A percentile compares a stretch with the other conserved stretches of the same genome.
Evolutionary conservation across 352 stramenopile species (phyloP).

Genomic region (Globisporangium iwayamae): DNA sequence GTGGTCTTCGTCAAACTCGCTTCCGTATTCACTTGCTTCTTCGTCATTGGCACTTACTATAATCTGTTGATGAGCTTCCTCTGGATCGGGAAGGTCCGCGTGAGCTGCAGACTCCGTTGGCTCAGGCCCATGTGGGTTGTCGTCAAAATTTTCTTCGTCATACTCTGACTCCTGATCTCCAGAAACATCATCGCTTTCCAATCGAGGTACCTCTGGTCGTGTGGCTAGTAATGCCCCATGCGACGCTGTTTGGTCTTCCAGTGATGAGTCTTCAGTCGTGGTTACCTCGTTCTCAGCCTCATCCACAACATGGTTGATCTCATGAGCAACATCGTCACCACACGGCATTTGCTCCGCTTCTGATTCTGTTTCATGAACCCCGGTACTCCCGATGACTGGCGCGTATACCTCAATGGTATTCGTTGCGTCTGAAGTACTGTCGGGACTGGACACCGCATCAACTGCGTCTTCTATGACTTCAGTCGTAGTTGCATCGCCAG

Average conservation of each 20-base stretch:
- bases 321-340: neutral
- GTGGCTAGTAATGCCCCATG: too few species aligned
- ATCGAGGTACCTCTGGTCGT: too few species aligned
- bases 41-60: neutral
- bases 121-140: neutral
- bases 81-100: neutral
- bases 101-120: neutral
- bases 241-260: neutral
- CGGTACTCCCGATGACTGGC: neutral
- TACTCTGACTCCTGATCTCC: slow-evolving; percentile 4
- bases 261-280: neutral
- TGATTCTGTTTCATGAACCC: neutral
- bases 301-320: neutral
- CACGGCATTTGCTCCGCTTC: neutral
- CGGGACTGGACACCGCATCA: neutral
- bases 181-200: neutral
- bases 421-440: neutral
- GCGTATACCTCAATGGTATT: neutral
- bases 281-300: neutral
- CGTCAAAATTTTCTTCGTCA: slow-evolving; percentile 18
- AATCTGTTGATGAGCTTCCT: neutral
- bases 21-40: slow-evolving; percentile 25
- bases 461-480: neutral
- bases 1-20: slow-evolving; percentile 38
- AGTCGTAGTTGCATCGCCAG: neutral